phyloP scores from a whole-genome alignment of 2,329 filamentous ascomycete genomes.

The Fonsecaea pugnacius region DNA sequence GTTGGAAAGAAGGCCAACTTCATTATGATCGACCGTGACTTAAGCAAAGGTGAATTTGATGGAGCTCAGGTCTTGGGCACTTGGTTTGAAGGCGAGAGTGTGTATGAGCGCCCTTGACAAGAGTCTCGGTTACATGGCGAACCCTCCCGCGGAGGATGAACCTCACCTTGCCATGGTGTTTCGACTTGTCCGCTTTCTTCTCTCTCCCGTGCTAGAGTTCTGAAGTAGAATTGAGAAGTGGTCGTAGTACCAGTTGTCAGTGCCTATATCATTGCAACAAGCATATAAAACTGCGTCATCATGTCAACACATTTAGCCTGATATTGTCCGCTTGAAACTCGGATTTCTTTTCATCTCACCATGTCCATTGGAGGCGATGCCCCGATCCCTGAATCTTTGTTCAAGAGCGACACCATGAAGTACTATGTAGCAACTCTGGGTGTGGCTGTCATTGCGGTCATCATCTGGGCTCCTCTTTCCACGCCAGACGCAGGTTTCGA shows the following conservation, averaged over 20 bases:
- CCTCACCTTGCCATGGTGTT: not conserved
- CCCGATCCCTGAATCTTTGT: not conserved
- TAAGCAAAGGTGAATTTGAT: conserved; percentile 40
- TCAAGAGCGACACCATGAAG: not conserved
- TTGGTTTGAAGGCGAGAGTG: conserved; percentile 39
- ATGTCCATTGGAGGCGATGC: not conserved
- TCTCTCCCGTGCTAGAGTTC: not conserved
- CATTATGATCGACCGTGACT: conserved; percentile 40
- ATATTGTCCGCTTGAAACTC: not conserved
- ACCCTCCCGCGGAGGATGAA: not conserved
- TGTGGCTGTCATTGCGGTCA: not conserved
- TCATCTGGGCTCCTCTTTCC: not conserved
- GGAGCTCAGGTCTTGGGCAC: conserved; percentile 40
- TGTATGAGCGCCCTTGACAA: conserved; percentile 18
- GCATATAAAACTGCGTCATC: not conserved
- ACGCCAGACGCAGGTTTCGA: conserved; percentile 4
- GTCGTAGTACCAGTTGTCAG: not conserved
- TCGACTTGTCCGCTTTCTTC: not conserved
- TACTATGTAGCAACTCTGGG: not conserved
- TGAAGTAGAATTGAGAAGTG: not conserved
- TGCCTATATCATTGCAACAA: not conserved
- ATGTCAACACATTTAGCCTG: conserved; percentile 7
- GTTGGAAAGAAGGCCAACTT: conserved; percentile 44
- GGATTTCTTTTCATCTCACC: not conserved
- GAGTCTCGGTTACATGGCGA: not conserved